Base-by-base conservation (phyloP, 176 grass and related monocot genomes). In the Coix lacrymajobi region DNA sequence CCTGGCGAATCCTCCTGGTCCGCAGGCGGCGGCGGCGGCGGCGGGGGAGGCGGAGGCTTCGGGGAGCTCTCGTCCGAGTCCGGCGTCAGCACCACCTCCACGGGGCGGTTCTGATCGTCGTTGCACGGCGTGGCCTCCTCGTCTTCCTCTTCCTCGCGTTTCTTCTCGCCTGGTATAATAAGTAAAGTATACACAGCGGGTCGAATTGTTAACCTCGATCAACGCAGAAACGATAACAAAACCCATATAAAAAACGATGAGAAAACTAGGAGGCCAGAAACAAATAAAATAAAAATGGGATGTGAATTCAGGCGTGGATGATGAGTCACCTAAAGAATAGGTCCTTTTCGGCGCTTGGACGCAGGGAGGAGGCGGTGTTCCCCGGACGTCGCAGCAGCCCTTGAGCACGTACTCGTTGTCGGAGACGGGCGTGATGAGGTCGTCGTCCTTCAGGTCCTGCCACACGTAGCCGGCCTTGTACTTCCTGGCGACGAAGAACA, bases 361-460 rank as follows among this genome's bases (percentile, higher is more conserved):
- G 63, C 33, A 48, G 29, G 62, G 61, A 51, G 80, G 76, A 52
- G 80, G 76, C 26, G 79, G 76, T 40, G 43, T 34, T 43, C 49
- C 51, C 22, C 68, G 73, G 74, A 87, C 76, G 80, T 94, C 84
- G 75, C 78, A 92, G 81, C 89, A 92, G 81, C 89, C 92, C 66
- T 89, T 92, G 73, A 94, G 78, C 12, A 92, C 87, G 87, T 85
- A 94, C 77, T 94, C 89, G 78, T 78, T 85, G 79, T 90, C 92
- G 81, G 84, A 87, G 89, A 89, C 14, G 61, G 92, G 89, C 9
- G 89, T 90, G 62, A 94, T 80, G 45, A 94, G 92, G 66, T 94
- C 92, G 71, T 87, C 89, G 31, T 94, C 92, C 84, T 79, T 83
- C 32, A 89, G 76, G 80, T 92, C 89, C 78, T 88, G 87, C 92